A percentile compares a stretch with the other conserved stretches of the same genome.
phyloP scores from a whole-genome alignment of 1,139 yeast genomes.

The Magnusiomyces magnusii region DNA sequence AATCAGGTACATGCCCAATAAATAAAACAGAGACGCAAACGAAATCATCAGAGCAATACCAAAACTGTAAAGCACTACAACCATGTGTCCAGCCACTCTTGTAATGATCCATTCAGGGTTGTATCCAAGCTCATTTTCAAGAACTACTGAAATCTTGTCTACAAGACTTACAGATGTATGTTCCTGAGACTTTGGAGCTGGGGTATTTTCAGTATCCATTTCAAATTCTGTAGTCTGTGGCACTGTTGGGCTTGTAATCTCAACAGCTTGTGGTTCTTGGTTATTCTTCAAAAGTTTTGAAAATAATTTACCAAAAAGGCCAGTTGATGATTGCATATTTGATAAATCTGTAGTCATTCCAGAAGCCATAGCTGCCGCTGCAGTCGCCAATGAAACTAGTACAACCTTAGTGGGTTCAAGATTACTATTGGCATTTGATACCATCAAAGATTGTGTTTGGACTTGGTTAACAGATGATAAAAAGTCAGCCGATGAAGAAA shows the following conservation, averaged over 20 bases:
- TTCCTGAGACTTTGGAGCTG: background rate
- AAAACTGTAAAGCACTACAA: conserved; percentile 9
- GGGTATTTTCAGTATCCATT: background rate
- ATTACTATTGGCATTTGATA: background rate
- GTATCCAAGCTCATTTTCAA: conserved; percentile 10
- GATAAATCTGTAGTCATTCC: background rate
- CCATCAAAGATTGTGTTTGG: background rate
- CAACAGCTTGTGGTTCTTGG: background rate
- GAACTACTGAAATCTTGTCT: conserved; percentile 7
- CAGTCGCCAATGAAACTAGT: background rate
- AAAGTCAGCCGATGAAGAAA: background rate
- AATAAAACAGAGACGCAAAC: conserved; percentile 10
- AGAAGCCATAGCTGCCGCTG: background rate
- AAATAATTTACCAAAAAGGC: background rate
- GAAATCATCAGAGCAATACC: conserved; percentile 8
- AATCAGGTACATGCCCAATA: conserved; percentile 8
- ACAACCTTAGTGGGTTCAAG: background rate
- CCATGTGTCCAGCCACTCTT: conserved; percentile 6
- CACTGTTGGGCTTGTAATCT: background rate
- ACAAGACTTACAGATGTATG: background rate
- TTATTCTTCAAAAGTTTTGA: background rate
- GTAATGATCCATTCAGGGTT: conserved; percentile 9
- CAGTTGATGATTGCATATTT: background rate
- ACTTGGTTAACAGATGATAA: background rate
- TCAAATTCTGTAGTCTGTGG: background rate